Conservation (phyloP, 768 basidiomycete genomes). For the Russula dissimulans region DNA sequence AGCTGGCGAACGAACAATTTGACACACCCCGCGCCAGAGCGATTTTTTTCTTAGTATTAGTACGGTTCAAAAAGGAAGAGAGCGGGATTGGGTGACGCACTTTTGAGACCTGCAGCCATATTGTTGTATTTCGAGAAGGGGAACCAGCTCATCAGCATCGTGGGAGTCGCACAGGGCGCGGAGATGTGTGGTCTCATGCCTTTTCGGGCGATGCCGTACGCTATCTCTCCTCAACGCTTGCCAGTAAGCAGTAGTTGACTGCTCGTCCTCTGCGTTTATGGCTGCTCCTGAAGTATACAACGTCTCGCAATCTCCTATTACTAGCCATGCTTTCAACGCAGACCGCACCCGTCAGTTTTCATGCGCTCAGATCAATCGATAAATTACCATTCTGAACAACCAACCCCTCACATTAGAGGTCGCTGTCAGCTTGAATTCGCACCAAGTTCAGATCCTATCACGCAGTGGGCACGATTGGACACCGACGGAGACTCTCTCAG, state of each 20-base stretch:
- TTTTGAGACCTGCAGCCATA: conserved; percentile 21
- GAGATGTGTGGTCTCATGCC: neutral
- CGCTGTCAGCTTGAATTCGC: conserved; percentile 83
- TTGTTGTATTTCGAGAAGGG: conserved; percentile 10
- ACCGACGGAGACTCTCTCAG: conserved; percentile 66
- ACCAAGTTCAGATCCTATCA: conserved; percentile 76
- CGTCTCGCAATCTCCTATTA: conserved; percentile 77
- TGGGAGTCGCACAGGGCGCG: neutral
- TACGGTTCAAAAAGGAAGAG: no score
- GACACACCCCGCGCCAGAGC: neutral
- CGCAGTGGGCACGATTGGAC: conserved; percentile 62
- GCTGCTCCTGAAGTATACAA: conserved; percentile 69
- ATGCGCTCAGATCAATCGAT: conserved; percentile 7
- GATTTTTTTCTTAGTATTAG: no score
- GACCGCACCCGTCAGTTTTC: conserved; percentile 71
- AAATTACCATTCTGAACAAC: neutral
- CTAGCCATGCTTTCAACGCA: conserved; percentile 84
- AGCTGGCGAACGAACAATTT: conserved; percentile 37
- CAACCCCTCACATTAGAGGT: conserved; percentile 47
- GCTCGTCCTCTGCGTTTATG: conserved; percentile 67
- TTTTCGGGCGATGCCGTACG: neutral
- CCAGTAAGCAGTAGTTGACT: conserved; percentile 67
- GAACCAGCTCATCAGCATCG: neutral
- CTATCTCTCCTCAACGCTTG: neutral
- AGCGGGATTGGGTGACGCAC: neutral